Base-by-base conservation (phyloP, 352 stramenopile species). In the Phytophthora aleatoria region DNA sequence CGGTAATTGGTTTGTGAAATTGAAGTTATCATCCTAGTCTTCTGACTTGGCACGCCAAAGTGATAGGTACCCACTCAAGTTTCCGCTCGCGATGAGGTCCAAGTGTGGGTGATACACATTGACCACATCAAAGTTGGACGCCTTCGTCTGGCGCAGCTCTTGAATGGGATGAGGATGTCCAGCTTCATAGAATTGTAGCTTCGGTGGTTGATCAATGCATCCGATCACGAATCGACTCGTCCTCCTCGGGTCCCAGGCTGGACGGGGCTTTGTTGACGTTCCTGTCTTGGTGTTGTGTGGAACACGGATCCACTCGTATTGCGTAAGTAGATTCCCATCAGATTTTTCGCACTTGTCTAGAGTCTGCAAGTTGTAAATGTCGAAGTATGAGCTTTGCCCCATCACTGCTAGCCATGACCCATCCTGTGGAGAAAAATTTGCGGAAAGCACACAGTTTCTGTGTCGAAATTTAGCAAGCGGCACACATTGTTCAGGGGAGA, bases 71-170 rank as follows among this genome's bases (percentile, higher is more conserved):
- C 83, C 83, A 1, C 63, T 81, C 3, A 79, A 85, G 56, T 93
- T 94, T 20, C 82, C 79, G 2, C 86, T 79, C 0, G 73, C 76
- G 41, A 96, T 83, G 12, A 81, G 57, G n/a, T 87, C 66, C 26
- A 83, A 57, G 38, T 72, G 71, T n/a, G 85, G 82, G 50, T 96
- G 87, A 61, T 91, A 93, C 1, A 77, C 71, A 52, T 89, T 94
- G 57, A 93, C 80, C 48, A 83, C 84, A 64, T 90, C 72, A 89
- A 73, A 5, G 11, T 1, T 28, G 35, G 78, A 83, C 5, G 53
- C 67, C 45, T 26, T 38, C 20, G 89, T 70, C 12, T 73, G 83
- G 41, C 16, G 74, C 12, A 92, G 65, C 41, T 86, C 71, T 47
- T 85, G 86, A 54, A 89, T 70, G 10, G 81, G 79, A 2, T 69